Base-by-base conservation (phyloP, 164 flowering plant species). In the Nelumbo lutea region DNA sequence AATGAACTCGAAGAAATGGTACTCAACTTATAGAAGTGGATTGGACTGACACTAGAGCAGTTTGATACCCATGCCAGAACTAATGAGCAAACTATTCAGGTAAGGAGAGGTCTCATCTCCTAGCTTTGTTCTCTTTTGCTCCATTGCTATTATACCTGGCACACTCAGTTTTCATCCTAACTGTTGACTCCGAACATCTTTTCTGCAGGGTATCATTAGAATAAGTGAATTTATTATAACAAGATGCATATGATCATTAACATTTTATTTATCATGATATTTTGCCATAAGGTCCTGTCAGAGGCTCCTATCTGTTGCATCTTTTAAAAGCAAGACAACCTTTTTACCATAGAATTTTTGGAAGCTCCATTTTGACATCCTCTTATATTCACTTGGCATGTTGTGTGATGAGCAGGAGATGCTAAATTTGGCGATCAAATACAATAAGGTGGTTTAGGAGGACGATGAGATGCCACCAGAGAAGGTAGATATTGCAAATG, bases 11-110 rank as follows among this genome's bases (percentile, higher is more conserved):
- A 78, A 64, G 80, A 78, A 48, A 78, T 78, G 80, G 11, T 78
- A 50, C 81, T 93, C 59, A 93, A 93, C 73, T 86, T 93, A 47
- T 96, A 94, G 83, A 94, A 94, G 76, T 94, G 98, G 98, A 90
- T 97, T 82, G 98, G 98, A 43, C 69, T 78, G 77, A 68, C 75
- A 1, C 61, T 75, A 6, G 78, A 75, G 66, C 64, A 48, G 2
- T 78, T 78, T 58, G 78, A 78, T 52, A 38, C 76, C 48, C 80
- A 78, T 71, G 74, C 80, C 39, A 77, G 74, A 68, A 74, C 80
- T 15, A 77, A 77, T 60, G 80, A 77, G 68, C 77, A 74, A 69
- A 77, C 80, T 64, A 94, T 93, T 42, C 92, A 93, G 94, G 93
- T 88, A 9, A 73, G 73, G 71, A 48, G 55, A 55, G 42, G 11